A percentile compares a stretch with the other conserved stretches of the same genome.
Conservation (phyloP, 495 filamentous ascomycete species). For the Sphaerosporella brunnea region DNA sequence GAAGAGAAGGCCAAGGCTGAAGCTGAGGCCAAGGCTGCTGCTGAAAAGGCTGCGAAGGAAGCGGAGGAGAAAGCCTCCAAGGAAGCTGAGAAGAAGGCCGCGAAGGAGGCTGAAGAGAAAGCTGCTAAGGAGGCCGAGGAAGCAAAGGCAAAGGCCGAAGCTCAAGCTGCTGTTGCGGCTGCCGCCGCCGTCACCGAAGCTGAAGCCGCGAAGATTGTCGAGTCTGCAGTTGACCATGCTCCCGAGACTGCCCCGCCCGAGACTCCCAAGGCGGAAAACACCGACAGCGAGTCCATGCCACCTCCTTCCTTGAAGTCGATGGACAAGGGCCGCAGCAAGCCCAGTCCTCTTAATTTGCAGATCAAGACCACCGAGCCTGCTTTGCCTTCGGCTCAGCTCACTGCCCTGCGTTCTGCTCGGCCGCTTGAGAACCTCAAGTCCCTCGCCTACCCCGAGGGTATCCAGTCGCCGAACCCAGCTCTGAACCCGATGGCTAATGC, state of each 20-base stretch:
- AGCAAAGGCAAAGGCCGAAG: slow-evolving; percentile 29
- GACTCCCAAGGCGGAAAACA: slow-evolving; percentile 27
- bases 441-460: slow-evolving; percentile 55
- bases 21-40: slow-evolving; percentile 21
- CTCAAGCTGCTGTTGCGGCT: slow-evolving; percentile 27
- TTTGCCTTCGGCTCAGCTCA: slow-evolving; percentile 80
- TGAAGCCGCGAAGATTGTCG: slow-evolving; percentile 24
- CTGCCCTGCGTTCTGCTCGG: slow-evolving; percentile 71
- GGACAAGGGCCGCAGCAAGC: slow-evolving; percentile 34
- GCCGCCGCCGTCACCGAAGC: slow-evolving; percentile 31
- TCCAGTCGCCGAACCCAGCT: slow-evolving; percentile 76
- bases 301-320: slow-evolving; percentile 25
- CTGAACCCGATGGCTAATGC: slow-evolving; percentile 57
- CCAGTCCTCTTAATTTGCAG: slow-evolving; percentile 31
- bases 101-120: slow-evolving; percentile 28
- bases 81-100: slow-evolving; percentile 22
- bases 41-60: slow-evolving; percentile 16
- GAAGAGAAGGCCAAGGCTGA: slow-evolving; percentile 35
- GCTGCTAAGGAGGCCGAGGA: slow-evolving; percentile 26
- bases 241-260: slow-evolving; percentile 38
- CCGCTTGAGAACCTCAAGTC: slow-evolving; percentile 54
- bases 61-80: slow-evolving; percentile 11
- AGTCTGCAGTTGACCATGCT: no score
- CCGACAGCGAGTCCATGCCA: slow-evolving; percentile 23
- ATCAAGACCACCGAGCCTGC: slow-evolving; percentile 45